A percentile compares a stretch with the other conserved stretches of the same genome.
Conservation (phyloP, 176 grass and related monocot species). For the Hordeum vulgare region DNA sequence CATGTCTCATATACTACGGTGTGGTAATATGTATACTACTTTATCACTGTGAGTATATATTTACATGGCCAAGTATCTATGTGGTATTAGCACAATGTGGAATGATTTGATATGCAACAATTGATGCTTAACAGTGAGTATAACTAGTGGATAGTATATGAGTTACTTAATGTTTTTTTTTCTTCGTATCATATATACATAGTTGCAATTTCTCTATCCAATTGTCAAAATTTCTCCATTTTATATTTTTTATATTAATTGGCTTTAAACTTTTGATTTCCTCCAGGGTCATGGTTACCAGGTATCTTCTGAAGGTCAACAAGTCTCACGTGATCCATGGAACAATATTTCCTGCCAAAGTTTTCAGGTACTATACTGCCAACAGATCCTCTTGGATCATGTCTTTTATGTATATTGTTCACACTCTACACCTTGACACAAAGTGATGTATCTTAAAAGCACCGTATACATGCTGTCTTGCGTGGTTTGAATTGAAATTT, state of each 20-base stretch:
- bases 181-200: not conserved
- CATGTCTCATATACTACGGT: not conserved
- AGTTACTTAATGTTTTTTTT: not conserved
- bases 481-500: not conserved
- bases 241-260: constrained; percentile 13
- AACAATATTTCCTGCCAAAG: constrained; percentile 90
- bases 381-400: not conserved
- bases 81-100: not conserved
- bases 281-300: constrained; percentile 80
- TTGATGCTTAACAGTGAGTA: not conserved
- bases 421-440: not conserved
- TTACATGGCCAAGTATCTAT: not conserved
- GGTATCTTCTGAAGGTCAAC: constrained; percentile 44
- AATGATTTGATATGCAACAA: not conserved
- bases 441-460: not conserved
- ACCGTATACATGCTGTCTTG: not conserved
- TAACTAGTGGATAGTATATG: not conserved
- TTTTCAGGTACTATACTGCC: constrained; percentile 56
- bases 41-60: too few relatives aligned
- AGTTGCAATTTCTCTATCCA: not conserved
- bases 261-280: constrained; percentile 8
- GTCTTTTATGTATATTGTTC: not conserved
- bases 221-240: not conserved
- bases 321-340: constrained; percentile 56
- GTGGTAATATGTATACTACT: too few relatives aligned